These are phyloP conservation scores for Marsdenia floribunda DNA, from an alignment of 257 asterid species.

Conservation along the genomic window DNA sequence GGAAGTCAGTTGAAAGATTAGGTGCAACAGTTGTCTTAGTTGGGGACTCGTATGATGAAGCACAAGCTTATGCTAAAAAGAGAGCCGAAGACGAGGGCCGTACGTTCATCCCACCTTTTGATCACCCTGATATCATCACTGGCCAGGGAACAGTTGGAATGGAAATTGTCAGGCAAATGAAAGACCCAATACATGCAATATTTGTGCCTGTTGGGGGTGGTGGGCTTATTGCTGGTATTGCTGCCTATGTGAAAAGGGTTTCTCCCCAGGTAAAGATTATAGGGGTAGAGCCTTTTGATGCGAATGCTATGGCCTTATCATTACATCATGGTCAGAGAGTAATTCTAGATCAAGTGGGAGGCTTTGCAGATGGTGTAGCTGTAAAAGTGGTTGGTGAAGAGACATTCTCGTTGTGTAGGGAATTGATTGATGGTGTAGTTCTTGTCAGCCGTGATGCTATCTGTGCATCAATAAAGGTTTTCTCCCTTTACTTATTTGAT, in stretches of 20 bases:
- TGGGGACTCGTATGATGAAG: slow-evolving; percentile 93
- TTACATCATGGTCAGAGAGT: slow-evolving; percentile 73
- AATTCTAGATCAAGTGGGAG: slow-evolving; percentile 83
- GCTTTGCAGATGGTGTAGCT: slow-evolving; percentile 98
- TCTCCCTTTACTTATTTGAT: slow-evolving; percentile 14
- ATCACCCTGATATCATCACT: slow-evolving; percentile 82
- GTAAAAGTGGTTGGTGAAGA: slow-evolving; percentile 95
- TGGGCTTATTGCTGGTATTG: slow-evolving; percentile 96
- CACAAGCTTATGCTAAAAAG: slow-evolving; percentile 78
- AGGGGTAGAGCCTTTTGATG: slow-evolving; percentile 93
- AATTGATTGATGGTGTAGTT: slow-evolving; percentile 82
- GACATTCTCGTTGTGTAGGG: slow-evolving; percentile 69
- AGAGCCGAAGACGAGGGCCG: slow-evolving; percentile 62
- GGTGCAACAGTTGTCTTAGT: slow-evolving; percentile 88
- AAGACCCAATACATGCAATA: slow-evolving; percentile 62
- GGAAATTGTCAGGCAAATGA: slow-evolving; percentile 81
- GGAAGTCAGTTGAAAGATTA: slow-evolving; percentile 78
- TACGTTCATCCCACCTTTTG: slow-evolving; percentile 90
- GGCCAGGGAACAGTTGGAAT: slow-evolving; percentile 98
- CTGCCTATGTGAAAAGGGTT: slow-evolving; percentile 89
- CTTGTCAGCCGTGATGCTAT: slow-evolving; percentile 92
- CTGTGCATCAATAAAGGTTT: slow-evolving; percentile 96
- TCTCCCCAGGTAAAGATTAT: slow-evolving; percentile 77
- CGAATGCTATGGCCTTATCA: slow-evolving; percentile 92
- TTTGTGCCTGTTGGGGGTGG: slow-evolving; percentile 99